These are phyloP conservation scores for Nannochloropsis oceanica DNA, from an alignment of 108 stramenopile species.

Conservation along the genomic window DNA sequence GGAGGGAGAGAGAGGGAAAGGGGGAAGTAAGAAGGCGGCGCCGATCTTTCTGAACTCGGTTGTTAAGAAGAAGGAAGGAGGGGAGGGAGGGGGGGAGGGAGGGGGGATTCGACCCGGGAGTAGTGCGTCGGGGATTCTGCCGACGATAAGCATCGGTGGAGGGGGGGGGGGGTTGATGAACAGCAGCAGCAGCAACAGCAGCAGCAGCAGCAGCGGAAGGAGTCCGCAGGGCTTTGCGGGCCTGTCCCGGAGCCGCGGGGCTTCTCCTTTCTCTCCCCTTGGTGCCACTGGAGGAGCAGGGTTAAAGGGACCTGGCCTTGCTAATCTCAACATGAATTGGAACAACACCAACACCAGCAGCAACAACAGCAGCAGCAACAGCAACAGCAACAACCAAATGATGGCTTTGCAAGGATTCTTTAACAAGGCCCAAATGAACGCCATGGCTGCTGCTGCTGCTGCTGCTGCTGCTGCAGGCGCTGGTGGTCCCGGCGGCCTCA, in stretches of 20 bases:
- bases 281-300: not conserved
- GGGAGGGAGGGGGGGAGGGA: not conserved
- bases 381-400: not conserved
- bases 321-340: not conserved
- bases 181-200: not conserved
- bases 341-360: not conserved
- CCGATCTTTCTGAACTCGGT: too few species aligned
- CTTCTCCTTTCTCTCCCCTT: conserved; percentile 14
- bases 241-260: not conserved
- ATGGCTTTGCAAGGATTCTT: not conserved
- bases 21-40: not conserved
- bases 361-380: not conserved
- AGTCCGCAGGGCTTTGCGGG: not conserved
- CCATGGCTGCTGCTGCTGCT: too few species aligned
- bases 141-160: not conserved
- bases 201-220: not conserved
- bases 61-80: too few species aligned
- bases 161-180: not conserved
- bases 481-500: not conserved
- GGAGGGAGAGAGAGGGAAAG: not conserved
- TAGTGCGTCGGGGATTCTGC: not conserved
- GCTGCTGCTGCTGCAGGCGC: too few species aligned
- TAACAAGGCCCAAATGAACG: not conserved
- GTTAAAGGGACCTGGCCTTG: not conserved
- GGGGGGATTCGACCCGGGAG: not conserved